Conservation (phyloP, 2,329 filamentous ascomycete species). For the Graphiopsis chlorocephala region DNA sequence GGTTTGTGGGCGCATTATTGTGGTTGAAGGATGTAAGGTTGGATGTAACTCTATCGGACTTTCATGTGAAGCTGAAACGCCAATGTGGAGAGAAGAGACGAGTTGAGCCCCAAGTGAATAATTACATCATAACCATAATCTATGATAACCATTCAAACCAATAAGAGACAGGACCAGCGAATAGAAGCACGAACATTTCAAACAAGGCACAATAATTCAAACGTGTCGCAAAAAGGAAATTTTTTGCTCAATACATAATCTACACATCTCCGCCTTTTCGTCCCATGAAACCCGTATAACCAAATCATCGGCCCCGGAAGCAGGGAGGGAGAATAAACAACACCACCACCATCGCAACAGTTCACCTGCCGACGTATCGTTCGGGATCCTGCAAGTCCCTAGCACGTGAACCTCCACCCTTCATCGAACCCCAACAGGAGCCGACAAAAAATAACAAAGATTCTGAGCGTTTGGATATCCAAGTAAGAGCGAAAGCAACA, state of each 20-base stretch:
- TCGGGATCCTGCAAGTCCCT: background rate
- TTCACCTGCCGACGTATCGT: background rate
- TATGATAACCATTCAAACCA: too few species aligned
- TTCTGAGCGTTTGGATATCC: conserved; percentile 14
- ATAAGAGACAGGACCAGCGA: background rate
- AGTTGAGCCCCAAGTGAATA: background rate
- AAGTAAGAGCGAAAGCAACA: background rate
- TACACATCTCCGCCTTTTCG: conserved; percentile 8
- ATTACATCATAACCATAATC: background rate
- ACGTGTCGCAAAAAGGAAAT: conserved; percentile 8
- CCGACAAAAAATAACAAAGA: background rate
- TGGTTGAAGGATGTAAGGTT: background rate
- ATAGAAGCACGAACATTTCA: background rate
- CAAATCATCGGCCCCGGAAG: conserved; percentile 3
- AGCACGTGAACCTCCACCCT: background rate
- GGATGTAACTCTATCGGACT: background rate
- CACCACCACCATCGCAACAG: background rate
- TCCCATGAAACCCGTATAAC: conserved; percentile 5
- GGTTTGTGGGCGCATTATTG: background rate
- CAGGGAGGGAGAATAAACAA: background rate
- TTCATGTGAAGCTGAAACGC: background rate
- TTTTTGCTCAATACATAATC: conserved; percentile 15
- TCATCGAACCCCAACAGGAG: background rate
- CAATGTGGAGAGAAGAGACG: background rate
- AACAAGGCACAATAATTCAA: background rate